These are phyloP conservation scores for Skeletonema costatum DNA, from an alignment of 108 stramenopile species.

Conservation along the genomic window DNA sequence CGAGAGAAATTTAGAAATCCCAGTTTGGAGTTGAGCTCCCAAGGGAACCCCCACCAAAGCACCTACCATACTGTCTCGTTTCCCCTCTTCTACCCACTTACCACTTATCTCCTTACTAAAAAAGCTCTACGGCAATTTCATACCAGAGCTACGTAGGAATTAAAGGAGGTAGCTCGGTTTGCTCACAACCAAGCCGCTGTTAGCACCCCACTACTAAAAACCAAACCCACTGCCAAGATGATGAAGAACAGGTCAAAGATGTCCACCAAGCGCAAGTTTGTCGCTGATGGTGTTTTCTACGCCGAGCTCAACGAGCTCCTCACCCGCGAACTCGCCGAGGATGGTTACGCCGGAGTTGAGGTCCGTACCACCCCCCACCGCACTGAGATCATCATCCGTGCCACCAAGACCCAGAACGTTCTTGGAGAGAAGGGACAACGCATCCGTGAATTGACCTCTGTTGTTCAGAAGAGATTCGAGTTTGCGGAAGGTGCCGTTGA, in stretches of 20 bases:
- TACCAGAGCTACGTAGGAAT: not conserved
- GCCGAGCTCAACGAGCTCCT: constrained; percentile 99
- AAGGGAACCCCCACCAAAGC: not conserved
- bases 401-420: constrained; percentile 98
- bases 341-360: constrained; percentile 99
- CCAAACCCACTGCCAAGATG: constrained; percentile 40
- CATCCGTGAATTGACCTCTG: constrained; percentile 98
- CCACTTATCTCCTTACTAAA: not conserved
- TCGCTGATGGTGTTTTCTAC: constrained; percentile 99
- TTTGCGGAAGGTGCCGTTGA: constrained; percentile 98
- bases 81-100: not conserved
- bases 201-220: not conserved
- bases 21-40: no score
- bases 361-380: constrained; percentile 98
- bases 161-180: no score
- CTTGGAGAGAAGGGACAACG: constrained; percentile 99
- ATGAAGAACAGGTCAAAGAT: constrained; percentile 71
- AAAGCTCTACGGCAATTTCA: not conserved
- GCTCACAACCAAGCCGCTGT: not conserved
- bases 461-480: constrained; percentile 99
- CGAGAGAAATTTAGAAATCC: no score
- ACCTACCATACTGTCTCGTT: not conserved
- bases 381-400: constrained; percentile 99
- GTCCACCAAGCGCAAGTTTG: constrained; percentile 99
- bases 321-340: constrained; percentile 95